phyloP scores from a whole-genome alignment of 768 basidiomycete species.

The Rhizopogon roseolus region DNA sequence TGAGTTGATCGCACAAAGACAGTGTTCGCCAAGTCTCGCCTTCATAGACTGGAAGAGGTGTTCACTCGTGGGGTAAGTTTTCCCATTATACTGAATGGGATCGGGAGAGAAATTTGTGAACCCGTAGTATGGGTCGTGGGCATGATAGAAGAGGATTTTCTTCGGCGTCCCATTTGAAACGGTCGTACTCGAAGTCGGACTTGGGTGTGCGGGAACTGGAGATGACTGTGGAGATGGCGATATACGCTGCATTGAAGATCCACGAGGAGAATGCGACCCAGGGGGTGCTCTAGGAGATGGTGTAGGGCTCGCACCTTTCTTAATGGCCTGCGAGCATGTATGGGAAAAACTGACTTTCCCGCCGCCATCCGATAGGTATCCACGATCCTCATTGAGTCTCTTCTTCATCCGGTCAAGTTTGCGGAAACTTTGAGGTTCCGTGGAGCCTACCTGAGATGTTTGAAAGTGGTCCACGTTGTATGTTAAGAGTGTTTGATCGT shows the following conservation, averaged over 20 bases:
- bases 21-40: constrained; percentile 15
- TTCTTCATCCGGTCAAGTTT: constrained; percentile 27
- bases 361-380: constrained; percentile 24
- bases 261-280: background rate
- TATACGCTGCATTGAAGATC: background rate
- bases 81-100: constrained; percentile 33
- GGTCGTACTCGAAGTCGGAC: background rate
- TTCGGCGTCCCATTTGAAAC: constrained; percentile 11
- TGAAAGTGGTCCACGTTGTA: constrained; percentile 27
- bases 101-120: constrained; percentile 43
- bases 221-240: background rate
- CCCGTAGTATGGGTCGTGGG: constrained; percentile 29
- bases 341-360: constrained; percentile 22
- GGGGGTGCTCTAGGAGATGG: constrained; percentile 14
- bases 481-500: constrained; percentile 1
- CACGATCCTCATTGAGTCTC: constrained; percentile 21
- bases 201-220: background rate
- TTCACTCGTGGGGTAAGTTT: constrained; percentile 40
- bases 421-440: constrained; percentile 20
- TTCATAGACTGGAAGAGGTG: constrained; percentile 45
- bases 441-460: constrained; percentile 22
- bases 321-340: constrained; percentile 20
- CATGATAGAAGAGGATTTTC: constrained; percentile 28
- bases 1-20: background rate
- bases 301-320: background rate